Evolutionary conservation across 176 grass and related monocot species (phyloP), one percentile per base, ranked within the genome.

Genomic region (Poa pratensis): DNA sequence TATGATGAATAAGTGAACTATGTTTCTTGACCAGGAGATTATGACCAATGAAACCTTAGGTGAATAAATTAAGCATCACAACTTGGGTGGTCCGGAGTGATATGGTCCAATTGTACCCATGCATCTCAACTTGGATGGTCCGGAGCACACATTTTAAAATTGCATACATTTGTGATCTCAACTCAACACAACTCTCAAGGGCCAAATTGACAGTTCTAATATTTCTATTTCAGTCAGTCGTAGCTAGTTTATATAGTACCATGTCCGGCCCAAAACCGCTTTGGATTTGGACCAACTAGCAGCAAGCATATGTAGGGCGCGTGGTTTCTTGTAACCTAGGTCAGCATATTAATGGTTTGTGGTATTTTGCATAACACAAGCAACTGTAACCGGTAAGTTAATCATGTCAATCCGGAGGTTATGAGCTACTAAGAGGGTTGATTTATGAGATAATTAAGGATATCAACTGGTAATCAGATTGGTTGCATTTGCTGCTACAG

Each of bases 21-120:
- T 23, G 77, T 53, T 59, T 37, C 51, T 48, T 89, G 64, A 52
- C 63, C 55, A 83, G 15, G 55, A 68, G 76, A 86, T 75, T 42
- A 73, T 57, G 69, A 1, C 26, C 24, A 63, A 65, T 3, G 27
- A 34, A 65, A 18, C 5, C 5, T 51, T 86, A 6, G 22, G 5
- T 60, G 39, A 59, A 15, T 80, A 80, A 52, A 80, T 26, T 74
- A 50, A 74, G 22, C 30, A 72, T 78, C 62, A 43, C 76, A 61
- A 75, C 64, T 78, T 53, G 81, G 43, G 5, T 58, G 45, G 23
- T 76, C 60, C 78, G 35, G 17, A 46, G n/a, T 30, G 45, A 51
- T 15, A 49, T 49, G 12, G 7, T 46, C 15, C 45, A 73, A 3
- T 50, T 73, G 43, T 68, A 32, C 1, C 24, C n/a, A 45, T 26